phyloP scores from a whole-genome alignment of 2,329 filamentous ascomycete genomes.

The Fusarium zealandicum region DNA sequence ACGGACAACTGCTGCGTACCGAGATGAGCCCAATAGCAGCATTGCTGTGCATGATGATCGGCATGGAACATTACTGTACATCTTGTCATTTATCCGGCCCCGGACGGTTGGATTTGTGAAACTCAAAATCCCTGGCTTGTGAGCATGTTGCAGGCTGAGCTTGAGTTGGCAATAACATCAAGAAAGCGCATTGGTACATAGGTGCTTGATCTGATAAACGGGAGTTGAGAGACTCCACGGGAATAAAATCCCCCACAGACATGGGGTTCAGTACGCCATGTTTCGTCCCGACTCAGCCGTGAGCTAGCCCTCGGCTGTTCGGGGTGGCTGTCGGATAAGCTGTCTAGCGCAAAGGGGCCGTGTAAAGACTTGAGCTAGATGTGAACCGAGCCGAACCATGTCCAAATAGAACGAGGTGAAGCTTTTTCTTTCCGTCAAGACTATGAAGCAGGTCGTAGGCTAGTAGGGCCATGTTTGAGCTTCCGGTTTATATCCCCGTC shows the following conservation, averaged over 20 bases:
- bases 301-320: not conserved
- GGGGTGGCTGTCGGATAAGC: slow-evolving; percentile 26
- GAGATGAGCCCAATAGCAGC: slow-evolving; percentile 2
- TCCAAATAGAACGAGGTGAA: too few relatives aligned
- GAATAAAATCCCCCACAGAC: too few relatives aligned
- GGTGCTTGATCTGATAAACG: not conserved
- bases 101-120: not conserved
- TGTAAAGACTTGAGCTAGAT: not conserved
- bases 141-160: not conserved
- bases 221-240: not conserved
- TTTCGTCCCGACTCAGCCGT: slow-evolving; percentile 6
- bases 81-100: slow-evolving; percentile 1
- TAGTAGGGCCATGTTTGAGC: not conserved
- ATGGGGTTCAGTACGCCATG: not conserved
- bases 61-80: slow-evolving; percentile 28
- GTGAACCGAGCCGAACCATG: not conserved
- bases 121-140: not conserved
- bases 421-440: too few relatives aligned
- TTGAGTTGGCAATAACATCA: not conserved
- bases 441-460: too few relatives aligned
- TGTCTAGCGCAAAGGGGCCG: too few relatives aligned
- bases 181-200: too few relatives aligned
- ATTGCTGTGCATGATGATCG: slow-evolving; percentile 36
- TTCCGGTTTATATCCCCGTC: not conserved
- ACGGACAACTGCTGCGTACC: not conserved